Base-by-base conservation (phyloP, 306 rosid species). In the Vicia faba region DNA sequence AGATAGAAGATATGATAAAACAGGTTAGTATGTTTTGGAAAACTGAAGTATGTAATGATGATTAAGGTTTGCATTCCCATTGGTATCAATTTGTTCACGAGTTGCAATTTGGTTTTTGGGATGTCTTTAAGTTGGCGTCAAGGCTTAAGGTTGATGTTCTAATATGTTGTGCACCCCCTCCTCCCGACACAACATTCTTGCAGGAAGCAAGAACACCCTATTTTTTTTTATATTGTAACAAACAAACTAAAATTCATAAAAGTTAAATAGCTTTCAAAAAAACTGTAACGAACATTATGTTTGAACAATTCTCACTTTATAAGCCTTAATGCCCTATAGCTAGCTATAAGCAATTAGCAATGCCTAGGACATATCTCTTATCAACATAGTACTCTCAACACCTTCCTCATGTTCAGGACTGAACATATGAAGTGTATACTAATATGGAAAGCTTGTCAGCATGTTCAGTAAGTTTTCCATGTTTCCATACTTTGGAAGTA, bases 401-500 rank as follows among this genome's bases (percentile, higher is more conserved):
- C 58, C 8, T 13, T 19, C 29, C 14, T 51, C 31, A 2, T 51
- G 58, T 28, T 51, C 7, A 19, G 14, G 31, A 20, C 58, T 10
- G 58, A 51, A 23, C 14, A 23, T 51, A 6, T 51, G 29, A 51
- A 19, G 29, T 50, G 29, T 19, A 7, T 19, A 19, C 29, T 50
- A 18, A 50, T 50, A 20, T 20, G 31, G 28, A 50, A 50, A 19
- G 29, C 31, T 10, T 51, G 8, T 50, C 57, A 50, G 29, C 31
- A 19, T 26, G 41, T 14, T 29, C 62, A 57, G 8, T 57, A 14
- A 28, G 23, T 29, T 57, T n/a, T 29, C 11, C 39, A 29, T 56
- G 40, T 28, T 56, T 56, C 62, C 62, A 57, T 29, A 29, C 40
- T 29, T 57, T 29, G 31, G 14, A 28, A 57, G 62, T 28, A 57